Conservation (phyloP, 805 yeast species). For the Ogataea populi-albae region DNA sequence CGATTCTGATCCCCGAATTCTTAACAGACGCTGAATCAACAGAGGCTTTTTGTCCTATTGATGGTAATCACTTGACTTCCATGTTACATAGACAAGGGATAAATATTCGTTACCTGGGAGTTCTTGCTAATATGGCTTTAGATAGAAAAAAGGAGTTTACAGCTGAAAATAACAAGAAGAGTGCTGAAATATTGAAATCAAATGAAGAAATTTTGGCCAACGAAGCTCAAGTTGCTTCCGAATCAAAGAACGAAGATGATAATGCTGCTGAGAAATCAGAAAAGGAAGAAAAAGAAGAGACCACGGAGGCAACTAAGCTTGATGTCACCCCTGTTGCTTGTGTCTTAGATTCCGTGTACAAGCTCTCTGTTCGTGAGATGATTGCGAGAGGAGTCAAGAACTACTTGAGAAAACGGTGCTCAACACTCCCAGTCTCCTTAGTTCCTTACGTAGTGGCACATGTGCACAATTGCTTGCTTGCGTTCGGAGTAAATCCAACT, state of each 20-base stretch:
- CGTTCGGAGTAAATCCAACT: constrained; percentile 39
- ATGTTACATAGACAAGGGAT: constrained; percentile 79
- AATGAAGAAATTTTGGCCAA: constrained; percentile 23
- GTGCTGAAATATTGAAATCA: constrained; percentile 32
- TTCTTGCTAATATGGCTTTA: constrained; percentile 38
- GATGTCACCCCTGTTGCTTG: constrained; percentile 42
- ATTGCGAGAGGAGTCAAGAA: constrained; percentile 80
- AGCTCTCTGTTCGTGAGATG: constrained; percentile 60
- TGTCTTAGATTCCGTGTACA: constrained; percentile 46
- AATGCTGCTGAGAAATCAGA: constrained; percentile 27
- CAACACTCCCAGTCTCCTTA: constrained; percentile 48
- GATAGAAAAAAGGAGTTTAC: constrained; percentile 23
- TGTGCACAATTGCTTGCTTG: constrained; percentile 69
- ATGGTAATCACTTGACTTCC: constrained; percentile 71
- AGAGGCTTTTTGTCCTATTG: constrained; percentile 61
- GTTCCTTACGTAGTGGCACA: constrained; percentile 63
- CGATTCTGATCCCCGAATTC: constrained; percentile 59
- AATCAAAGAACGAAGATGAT: constrained; percentile 34
- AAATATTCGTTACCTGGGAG: constrained; percentile 84
- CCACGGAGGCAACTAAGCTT: constrained; percentile 36
- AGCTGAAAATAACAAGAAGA: constrained; percentile 19
- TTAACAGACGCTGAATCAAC: constrained; percentile 53
- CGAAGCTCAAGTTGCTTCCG: constrained; percentile 24
- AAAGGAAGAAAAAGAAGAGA: constrained; percentile 33
- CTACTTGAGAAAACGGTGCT: constrained; percentile 50